Evolutionary conservation across 768 basidiomycete genomes (phyloP).

Genomic region (Boletellus sp.): DNA sequence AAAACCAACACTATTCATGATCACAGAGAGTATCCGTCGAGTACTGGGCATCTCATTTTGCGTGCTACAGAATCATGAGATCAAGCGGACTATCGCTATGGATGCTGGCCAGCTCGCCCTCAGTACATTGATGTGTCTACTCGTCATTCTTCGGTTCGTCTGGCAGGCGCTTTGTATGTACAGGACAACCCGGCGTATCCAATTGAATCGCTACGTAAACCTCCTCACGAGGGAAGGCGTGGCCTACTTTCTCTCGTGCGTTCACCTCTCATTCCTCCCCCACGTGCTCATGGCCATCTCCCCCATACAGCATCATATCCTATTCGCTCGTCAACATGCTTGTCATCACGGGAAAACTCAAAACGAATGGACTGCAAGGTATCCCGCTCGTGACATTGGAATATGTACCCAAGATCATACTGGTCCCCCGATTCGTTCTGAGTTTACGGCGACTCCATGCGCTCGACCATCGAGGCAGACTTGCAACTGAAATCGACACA

Average conservation of each 20-base stretch:
- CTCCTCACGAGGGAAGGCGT: background rate
- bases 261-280: background rate
- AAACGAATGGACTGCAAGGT: background rate
- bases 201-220: background rate
- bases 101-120: background rate
- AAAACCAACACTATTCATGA: background rate
- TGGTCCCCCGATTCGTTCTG: background rate
- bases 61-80: no score
- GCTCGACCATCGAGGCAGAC: background rate
- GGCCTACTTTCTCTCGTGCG: background rate
- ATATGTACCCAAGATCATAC: background rate
- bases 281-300: background rate
- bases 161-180: background rate
- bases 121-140: background rate
- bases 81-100: background rate
- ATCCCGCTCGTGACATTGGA: background rate
- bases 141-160: background rate
- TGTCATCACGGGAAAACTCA: background rate
- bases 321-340: background rate
- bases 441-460: background rate
- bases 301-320: background rate
- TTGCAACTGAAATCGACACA: background rate
- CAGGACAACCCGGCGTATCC: background rate
- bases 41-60: background rate
- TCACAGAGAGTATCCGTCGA: background rate